Conservation (phyloP, 1,284 basidiomycete species). For the Austroboletus novae-zelandiae region DNA sequence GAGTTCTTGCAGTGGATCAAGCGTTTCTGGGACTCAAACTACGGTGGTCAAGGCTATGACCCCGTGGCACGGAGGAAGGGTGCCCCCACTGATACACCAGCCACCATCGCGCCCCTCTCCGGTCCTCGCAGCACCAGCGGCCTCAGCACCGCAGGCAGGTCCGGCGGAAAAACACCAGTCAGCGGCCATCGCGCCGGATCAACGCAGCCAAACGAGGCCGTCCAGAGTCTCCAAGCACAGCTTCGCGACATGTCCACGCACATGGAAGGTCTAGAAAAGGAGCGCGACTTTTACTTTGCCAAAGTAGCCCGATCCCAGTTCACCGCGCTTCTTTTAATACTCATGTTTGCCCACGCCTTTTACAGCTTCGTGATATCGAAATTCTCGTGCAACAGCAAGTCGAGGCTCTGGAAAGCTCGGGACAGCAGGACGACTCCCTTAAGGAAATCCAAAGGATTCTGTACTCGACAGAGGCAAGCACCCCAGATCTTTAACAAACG, state of each 20-base stretch:
- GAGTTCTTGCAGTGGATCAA: conserved; percentile 99
- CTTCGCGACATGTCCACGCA: conserved; percentile 81
- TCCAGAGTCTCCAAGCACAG: conserved; percentile 71
- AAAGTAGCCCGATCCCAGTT: conserved; percentile 62
- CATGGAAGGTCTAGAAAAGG: conserved; percentile 89
- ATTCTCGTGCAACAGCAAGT: conserved; percentile 81
- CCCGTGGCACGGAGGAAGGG: conserved; percentile 79
- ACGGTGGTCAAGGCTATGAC: conserved; percentile 87
- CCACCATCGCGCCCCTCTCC: conserved; percentile 69
- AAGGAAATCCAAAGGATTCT: conserved; percentile 90
- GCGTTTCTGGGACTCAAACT: conserved; percentile 94
- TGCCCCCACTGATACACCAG: conserved; percentile 69
- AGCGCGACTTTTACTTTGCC: conserved; percentile 97
- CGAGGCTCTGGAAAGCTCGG: conserved; percentile 58
- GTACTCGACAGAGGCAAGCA: conserved; percentile 87
- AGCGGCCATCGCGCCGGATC: conserved; percentile 62
- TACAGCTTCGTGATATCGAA: conserved; percentile 91
- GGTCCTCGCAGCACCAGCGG: conserved; percentile 39
- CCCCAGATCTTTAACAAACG: background rate
- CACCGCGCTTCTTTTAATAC: conserved; percentile 4
- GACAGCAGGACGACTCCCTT: conserved; percentile 68
- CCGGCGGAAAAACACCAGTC: conserved; percentile 69
- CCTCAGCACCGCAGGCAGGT: conserved; percentile 40
- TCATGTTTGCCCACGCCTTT: conserved; percentile 3
- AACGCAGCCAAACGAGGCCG: conserved; percentile 57